phyloP scores from a whole-genome alignment of 2,329 filamentous ascomycete genomes.

The Ophiostoma fasciatum region DNA sequence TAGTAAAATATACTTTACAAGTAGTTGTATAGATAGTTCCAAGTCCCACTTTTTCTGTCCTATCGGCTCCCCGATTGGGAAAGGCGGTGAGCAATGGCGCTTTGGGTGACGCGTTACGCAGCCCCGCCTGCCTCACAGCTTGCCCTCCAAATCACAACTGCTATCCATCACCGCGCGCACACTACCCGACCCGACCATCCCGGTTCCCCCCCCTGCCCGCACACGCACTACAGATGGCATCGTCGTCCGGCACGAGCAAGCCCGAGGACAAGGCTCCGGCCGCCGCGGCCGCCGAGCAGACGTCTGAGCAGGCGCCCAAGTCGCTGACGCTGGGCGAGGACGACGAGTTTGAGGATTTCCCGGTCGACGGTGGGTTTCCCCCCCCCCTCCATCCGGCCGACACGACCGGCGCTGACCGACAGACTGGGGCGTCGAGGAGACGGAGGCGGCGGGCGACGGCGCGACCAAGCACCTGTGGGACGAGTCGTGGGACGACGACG shows the following conservation, averaged over 20 bases:
- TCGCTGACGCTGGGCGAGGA: constrained; percentile 73
- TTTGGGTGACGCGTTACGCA: too few relatives aligned
- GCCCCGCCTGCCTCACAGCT: too few relatives aligned
- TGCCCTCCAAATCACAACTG: too few relatives aligned
- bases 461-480: constrained; percentile 80
- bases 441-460: constrained; percentile 54
- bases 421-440: constrained; percentile 93
- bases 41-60: too few relatives aligned
- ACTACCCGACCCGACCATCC: too few relatives aligned
- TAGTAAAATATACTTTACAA: too few relatives aligned
- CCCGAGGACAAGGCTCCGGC: constrained; percentile 24
- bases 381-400: too few relatives aligned
- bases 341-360: constrained; percentile 98
- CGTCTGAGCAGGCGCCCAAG: constrained; percentile 26
- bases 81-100: constrained; percentile 7
- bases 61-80: background rate
- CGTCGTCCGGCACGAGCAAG: constrained; percentile 17
- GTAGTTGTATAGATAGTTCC: too few relatives aligned
- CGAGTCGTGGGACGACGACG: constrained; percentile 99
- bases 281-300: constrained; percentile 38
- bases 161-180: too few relatives aligned
- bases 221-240: constrained; percentile 18
- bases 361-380: constrained; percentile 78
- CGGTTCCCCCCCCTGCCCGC: too few relatives aligned
- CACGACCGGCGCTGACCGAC: background rate